phyloP scores from a whole-genome alignment of 805 yeast genomes.

The Blastobotrys americana region DNA sequence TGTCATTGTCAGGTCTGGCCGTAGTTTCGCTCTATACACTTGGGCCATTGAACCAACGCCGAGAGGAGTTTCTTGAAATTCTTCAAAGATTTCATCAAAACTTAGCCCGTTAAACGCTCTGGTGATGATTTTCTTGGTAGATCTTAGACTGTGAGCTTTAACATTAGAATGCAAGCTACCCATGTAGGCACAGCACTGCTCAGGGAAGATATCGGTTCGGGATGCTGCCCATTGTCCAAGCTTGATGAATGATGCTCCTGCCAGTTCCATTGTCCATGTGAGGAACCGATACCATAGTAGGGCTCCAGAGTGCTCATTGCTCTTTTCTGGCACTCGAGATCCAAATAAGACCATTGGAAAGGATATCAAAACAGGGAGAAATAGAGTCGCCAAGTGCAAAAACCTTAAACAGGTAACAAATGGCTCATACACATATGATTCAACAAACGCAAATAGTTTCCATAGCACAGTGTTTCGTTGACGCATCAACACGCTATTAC shows the following conservation, averaged over 20 bases:
- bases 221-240: constrained; percentile 99
- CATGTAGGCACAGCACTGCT: constrained; percentile 67
- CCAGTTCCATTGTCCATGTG: constrained; percentile 62
- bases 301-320: constrained; percentile 52
- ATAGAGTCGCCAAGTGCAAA: constrained; percentile 54
- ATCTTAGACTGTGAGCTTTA: constrained; percentile 55
- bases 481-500: not conserved
- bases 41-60: constrained; percentile 99
- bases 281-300: constrained; percentile 62
- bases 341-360: constrained; percentile 58
- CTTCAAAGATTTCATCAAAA: constrained; percentile 74
- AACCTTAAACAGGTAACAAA: constrained; percentile 60
- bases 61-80: constrained; percentile 64
- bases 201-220: constrained; percentile 85
- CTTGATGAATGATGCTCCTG: constrained; percentile 77
- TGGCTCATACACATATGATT: constrained; percentile 54
- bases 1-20: constrained; percentile 19
- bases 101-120: constrained; percentile 50
- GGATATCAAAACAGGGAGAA: constrained; percentile 58
- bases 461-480: constrained; percentile 4
- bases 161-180: constrained; percentile 78
- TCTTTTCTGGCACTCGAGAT: constrained; percentile 26
- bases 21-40: constrained; percentile 68
- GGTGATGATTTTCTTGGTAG: constrained; percentile 53
- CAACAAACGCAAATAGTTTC: constrained; percentile 9